A percentile compares a stretch with the other conserved stretches of the same genome.
Evolutionary conservation across 768 basidiomycete species (phyloP).

Genomic region (Lactifluus hygrophoroides): DNA sequence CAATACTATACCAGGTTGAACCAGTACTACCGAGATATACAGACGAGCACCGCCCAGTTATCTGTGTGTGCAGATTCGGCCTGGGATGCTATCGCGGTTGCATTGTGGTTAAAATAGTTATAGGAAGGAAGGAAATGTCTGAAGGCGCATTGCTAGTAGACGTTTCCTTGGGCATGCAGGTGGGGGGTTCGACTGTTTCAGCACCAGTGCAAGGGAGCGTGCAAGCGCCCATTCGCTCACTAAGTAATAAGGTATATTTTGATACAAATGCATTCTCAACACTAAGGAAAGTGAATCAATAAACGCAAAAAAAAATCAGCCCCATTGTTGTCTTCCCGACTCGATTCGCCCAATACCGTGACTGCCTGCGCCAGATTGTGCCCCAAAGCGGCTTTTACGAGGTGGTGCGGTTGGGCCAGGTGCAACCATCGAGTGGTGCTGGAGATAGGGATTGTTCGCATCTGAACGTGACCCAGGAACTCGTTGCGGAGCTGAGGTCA

Average conservation of each 20-base stretch:
- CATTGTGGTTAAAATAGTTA: conserved; percentile 9
- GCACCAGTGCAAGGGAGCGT: not conserved
- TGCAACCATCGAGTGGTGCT: conserved; percentile 2
- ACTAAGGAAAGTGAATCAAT: too few species aligned
- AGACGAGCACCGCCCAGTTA: conserved; percentile 98
- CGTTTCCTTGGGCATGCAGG: not conserved
- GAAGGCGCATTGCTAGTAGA: not conserved
- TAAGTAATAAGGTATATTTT: too few species aligned
- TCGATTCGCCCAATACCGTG: conserved; percentile 4
- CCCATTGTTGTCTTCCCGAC: conserved; percentile 4
- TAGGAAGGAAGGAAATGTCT: too few species aligned
- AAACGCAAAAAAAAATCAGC: not conserved
- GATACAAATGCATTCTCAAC: too few species aligned
- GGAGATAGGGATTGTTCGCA: conserved; percentile 15
- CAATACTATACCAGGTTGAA: conserved; percentile 56
- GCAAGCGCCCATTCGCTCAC: not conserved
- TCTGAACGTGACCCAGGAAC: not conserved
- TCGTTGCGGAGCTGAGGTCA: conserved; percentile 4
- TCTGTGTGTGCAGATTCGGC: conserved; percentile 78
- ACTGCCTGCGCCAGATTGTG: conserved; percentile 2
- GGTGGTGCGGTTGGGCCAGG: conserved; percentile 1
- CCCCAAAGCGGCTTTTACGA: conserved; percentile 13
- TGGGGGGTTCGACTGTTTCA: too few species aligned
- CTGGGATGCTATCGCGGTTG: conserved; percentile 8
- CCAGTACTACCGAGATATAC: conserved; percentile 91